phyloP scores from a whole-genome alignment of 2,329 filamentous ascomycete species.

The Aschersonia sp. region DNA sequence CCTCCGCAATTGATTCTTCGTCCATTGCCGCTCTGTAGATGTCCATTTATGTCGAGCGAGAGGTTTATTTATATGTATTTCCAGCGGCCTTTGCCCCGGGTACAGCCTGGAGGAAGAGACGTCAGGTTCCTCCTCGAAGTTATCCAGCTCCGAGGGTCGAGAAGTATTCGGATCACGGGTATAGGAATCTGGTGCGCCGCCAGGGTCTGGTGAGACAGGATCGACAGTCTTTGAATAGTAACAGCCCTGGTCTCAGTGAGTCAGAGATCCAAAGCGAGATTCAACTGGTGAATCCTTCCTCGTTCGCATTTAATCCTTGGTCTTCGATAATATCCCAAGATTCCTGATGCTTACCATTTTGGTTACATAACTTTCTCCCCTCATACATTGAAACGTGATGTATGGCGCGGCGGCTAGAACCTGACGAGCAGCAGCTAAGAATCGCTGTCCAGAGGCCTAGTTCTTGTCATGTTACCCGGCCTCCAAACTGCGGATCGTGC shows the following conservation, averaged over 20 bases:
- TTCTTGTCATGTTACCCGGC: too few species aligned
- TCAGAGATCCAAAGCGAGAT: neutral
- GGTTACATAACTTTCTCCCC: too few species aligned
- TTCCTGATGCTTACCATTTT: too few species aligned
- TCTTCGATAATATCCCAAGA: too few species aligned
- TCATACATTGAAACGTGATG: too few species aligned
- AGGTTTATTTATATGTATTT: constrained; percentile 56
- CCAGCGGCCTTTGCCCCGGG: constrained; percentile 28
- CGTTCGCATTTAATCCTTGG: too few species aligned
- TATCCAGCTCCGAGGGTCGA: constrained; percentile 16
- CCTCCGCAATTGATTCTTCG: constrained; percentile 47
- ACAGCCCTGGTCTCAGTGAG: constrained; percentile 33
- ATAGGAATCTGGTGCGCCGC: constrained; percentile 32
- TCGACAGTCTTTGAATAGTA: constrained; percentile 39
- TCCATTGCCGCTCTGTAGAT: constrained; percentile 52
- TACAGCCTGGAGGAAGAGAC: constrained; percentile 15
- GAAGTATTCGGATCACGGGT: constrained; percentile 37
- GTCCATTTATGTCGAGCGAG: constrained; percentile 52
- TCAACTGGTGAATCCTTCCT: neutral
- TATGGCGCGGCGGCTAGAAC: too few species aligned
- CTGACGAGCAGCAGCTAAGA: too few species aligned
- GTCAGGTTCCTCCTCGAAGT: constrained; percentile 9
- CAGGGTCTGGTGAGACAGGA: constrained; percentile 39
- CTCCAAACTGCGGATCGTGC: too few species aligned
- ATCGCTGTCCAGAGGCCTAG: too few species aligned